A percentile compares a stretch with the other conserved stretches of the same genome.
These are phyloP conservation scores for Grigorovia yakushimaensis DNA, from an alignment of 805 yeast species.

Conservation along the genomic window DNA sequence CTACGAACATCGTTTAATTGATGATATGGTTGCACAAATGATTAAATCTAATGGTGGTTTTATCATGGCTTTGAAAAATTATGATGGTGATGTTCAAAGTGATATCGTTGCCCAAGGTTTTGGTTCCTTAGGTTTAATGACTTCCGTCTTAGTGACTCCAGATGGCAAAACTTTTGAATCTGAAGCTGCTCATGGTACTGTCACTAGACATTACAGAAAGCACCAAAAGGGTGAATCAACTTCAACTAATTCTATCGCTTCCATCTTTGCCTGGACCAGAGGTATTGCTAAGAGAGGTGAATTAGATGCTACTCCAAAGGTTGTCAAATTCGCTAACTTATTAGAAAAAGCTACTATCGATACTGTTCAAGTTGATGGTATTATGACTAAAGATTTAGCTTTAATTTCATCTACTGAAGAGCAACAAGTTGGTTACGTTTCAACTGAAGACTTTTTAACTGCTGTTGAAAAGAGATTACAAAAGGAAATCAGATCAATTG, in stretches of 20 bases:
- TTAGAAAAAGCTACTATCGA: conserved; percentile 62
- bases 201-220: conserved; percentile 77
- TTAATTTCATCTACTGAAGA: conserved; percentile 38
- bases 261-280: conserved; percentile 81
- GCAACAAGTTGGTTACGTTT: conserved; percentile 36
- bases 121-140: conserved; percentile 77
- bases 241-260: conserved; percentile 77
- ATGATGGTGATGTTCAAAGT: conserved; percentile 80
- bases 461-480: conserved; percentile 59
- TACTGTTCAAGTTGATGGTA: conserved; percentile 63
- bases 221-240: conserved; percentile 76
- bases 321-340: conserved; percentile 52
- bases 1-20: conserved; percentile 76
- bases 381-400: conserved; percentile 79
- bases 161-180: conserved; percentile 81
- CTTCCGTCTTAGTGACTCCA: conserved; percentile 73
- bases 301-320: conserved; percentile 62
- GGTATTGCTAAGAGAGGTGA: conserved; percentile 76
- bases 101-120: conserved; percentile 85
- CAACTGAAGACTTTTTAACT: conserved; percentile 67
- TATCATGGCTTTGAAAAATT: conserved; percentile 71
- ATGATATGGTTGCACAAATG: conserved; percentile 88
- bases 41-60: conserved; percentile 76
- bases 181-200: conserved; percentile 85
- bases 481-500: conserved; percentile 20